Conservation (phyloP, 345 rosid genomes). For the Triadica sebifera region DNA sequence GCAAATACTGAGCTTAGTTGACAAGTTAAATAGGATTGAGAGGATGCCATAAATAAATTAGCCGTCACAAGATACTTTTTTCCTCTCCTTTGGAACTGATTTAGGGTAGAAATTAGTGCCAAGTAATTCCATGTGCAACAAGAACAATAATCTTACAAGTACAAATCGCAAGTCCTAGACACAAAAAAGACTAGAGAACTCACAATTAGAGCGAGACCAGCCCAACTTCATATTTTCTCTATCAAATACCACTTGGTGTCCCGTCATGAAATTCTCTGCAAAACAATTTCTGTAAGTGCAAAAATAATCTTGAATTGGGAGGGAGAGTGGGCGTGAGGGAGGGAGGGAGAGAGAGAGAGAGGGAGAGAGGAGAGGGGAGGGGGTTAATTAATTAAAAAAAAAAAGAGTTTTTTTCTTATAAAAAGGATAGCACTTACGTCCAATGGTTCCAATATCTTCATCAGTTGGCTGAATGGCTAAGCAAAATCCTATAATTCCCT, state of each 20-base stretch:
- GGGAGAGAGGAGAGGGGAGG: background rate
- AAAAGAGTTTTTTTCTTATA: background rate
- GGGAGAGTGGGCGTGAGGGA: no score
- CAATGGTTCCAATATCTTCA: conserved; percentile 59
- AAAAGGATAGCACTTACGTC: conserved; percentile 50
- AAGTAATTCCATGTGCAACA: background rate
- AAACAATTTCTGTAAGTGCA: background rate
- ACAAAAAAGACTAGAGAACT: conserved; percentile 26
- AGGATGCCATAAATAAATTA: background rate
- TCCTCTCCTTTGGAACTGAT: background rate
- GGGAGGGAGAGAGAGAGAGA: background rate
- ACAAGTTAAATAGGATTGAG: background rate
- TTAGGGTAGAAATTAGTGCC: background rate
- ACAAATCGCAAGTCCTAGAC: background rate
- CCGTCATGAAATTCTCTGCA: conserved; percentile 88
- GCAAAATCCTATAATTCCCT: conserved; percentile 62
- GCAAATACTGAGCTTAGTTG: background rate
- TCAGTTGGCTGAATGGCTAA: conserved; percentile 65
- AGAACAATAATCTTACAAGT: background rate
- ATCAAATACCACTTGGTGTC: conserved; percentile 75
- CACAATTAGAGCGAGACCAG: conserved; percentile 83
- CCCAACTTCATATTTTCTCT: conserved; percentile 76
- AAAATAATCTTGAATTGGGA: background rate
- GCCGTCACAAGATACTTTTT: background rate
- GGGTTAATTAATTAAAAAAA: background rate